phyloP scores from a whole-genome alignment of 208 protist species.

The Acanthamoeba royreba region DNA sequence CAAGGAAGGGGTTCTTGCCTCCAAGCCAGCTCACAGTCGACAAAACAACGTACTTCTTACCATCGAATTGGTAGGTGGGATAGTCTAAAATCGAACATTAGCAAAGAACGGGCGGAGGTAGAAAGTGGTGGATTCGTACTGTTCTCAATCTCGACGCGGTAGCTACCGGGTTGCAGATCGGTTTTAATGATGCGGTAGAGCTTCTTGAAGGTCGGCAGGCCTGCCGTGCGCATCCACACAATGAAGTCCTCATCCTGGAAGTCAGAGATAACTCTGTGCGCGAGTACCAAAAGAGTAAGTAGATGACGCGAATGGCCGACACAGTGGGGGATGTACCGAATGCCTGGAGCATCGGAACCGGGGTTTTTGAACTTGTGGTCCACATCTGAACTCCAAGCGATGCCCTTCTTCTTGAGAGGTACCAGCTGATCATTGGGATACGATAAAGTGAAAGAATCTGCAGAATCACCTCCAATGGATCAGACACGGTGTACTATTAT shows the following conservation, averaged over 20 bases:
- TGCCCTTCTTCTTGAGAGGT: constrained; percentile 83
- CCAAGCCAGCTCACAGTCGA: constrained; percentile 92
- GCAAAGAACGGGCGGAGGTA: background rate
- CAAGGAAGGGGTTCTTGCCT: constrained; percentile 92
- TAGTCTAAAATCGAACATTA: constrained; percentile 70
- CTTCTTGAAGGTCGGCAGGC: constrained; percentile 95
- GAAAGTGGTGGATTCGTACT: constrained; percentile 55
- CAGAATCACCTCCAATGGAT: background rate
- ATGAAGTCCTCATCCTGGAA: constrained; percentile 95
- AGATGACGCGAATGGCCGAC: background rate
- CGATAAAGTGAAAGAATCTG: constrained; percentile 47
- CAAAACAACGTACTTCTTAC: constrained; percentile 93
- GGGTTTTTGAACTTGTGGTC: constrained; percentile 84
- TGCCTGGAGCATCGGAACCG: background rate
- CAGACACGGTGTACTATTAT: background rate
- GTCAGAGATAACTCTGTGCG: constrained; percentile 26
- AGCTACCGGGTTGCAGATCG: constrained; percentile 84
- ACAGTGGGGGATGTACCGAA: background rate
- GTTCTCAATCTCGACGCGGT: constrained; percentile 88
- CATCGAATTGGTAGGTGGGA: constrained; percentile 87
- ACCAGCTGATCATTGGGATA: background rate
- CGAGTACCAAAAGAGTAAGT: background rate
- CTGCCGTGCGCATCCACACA: constrained; percentile 96
- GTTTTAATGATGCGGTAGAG: constrained; percentile 88
- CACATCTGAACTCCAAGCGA: constrained; percentile 92